Conservation (phyloP, 1,139 yeast genomes). For the Sugiyamaella japonica region DNA sequence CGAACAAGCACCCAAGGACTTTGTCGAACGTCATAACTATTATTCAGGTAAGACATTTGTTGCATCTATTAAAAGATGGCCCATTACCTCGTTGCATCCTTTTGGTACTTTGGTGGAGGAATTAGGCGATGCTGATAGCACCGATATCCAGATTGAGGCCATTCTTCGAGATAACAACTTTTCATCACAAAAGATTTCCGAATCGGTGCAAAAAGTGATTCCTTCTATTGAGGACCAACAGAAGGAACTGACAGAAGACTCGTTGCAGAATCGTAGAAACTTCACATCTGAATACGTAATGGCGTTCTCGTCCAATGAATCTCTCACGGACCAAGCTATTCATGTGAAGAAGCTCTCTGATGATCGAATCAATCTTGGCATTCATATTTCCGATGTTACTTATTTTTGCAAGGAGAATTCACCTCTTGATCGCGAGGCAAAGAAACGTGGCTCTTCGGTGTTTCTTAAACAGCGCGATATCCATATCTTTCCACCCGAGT, state of each 20-base stretch:
- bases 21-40: constrained; percentile 85
- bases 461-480: constrained; percentile 78
- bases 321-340: constrained; percentile 63
- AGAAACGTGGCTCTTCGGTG: constrained; percentile 87
- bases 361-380: constrained; percentile 66
- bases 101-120: constrained; percentile 91
- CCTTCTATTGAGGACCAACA: constrained; percentile 22
- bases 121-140: constrained; percentile 77
- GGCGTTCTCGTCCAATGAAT: constrained; percentile 63
- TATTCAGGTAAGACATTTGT: constrained; percentile 83
- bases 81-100: constrained; percentile 96
- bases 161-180: constrained; percentile 91
- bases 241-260: constrained; percentile 39
- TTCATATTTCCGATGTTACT: constrained; percentile 80
- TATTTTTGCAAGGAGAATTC: constrained; percentile 71
- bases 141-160: constrained; percentile 80
- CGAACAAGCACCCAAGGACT: constrained; percentile 95
- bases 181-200: constrained; percentile 75
- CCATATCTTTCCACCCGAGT: constrained; percentile 66
- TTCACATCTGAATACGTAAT: constrained; percentile 64
- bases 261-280: constrained; percentile 49
- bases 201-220: constrained; percentile 46
- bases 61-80: constrained; percentile 98
- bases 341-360: constrained; percentile 64
- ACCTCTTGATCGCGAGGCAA: constrained; percentile 80